phyloP scores from a whole-genome alignment of 2,329 filamentous ascomycete species.

The Coniochaeta sp. region DNA sequence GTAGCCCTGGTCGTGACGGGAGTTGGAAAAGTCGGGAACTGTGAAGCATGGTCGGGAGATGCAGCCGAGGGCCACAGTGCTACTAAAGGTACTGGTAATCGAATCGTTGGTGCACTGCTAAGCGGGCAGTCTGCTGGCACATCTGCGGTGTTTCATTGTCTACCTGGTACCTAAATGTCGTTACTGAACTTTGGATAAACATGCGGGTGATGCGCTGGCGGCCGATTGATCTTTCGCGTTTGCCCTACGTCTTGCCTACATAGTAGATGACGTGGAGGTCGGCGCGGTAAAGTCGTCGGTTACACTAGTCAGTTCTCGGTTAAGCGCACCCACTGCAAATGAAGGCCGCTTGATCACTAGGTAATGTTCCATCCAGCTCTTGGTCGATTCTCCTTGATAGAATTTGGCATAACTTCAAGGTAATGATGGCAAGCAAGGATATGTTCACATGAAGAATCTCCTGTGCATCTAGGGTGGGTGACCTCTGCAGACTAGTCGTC shows the following conservation, averaged over 20 bases:
- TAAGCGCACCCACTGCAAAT: background rate
- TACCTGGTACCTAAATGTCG: too few relatives aligned
- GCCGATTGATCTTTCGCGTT: background rate
- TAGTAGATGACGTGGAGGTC: constrained; percentile 12
- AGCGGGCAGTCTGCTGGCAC: too few relatives aligned
- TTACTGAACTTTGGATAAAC: background rate
- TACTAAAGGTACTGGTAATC: too few relatives aligned
- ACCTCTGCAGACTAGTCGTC: background rate
- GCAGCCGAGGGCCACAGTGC: too few relatives aligned
- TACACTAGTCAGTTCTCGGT: background rate
- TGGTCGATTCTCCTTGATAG: too few relatives aligned
- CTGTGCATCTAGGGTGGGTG: background rate
- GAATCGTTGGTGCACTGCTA: too few relatives aligned
- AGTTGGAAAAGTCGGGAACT: background rate
- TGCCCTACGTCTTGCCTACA: background rate
- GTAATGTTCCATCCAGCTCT: too few relatives aligned
- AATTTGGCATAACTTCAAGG: too few relatives aligned
- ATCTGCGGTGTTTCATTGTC: constrained; percentile 1
- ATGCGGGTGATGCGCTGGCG: background rate
- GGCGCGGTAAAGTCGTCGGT: background rate
- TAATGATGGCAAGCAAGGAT: background rate
- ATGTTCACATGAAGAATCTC: background rate
- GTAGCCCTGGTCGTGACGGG: background rate
- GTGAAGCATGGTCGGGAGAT: background rate
- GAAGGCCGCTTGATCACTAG: too few relatives aligned